Percentiles rank a stretch among this genome's conserved stretches.
phyloP scores from a whole-genome alignment of 2,329 filamentous ascomycete species.

The Aspergillus pseudoterreus region DNA sequence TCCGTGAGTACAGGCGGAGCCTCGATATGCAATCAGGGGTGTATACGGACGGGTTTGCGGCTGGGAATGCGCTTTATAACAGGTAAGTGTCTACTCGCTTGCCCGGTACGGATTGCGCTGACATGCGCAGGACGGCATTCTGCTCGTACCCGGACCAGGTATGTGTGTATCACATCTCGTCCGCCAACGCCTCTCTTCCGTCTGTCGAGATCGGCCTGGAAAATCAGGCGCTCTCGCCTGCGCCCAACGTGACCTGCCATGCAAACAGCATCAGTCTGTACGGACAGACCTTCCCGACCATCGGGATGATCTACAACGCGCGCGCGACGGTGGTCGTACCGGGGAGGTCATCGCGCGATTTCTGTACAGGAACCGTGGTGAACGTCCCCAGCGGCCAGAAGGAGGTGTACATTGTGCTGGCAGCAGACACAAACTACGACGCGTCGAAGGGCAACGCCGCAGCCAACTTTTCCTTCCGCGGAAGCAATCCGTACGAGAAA shows the following conservation, averaged over 20 bases:
- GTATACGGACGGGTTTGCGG: constrained; percentile 4
- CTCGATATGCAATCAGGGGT: constrained; percentile 13
- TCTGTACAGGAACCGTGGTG: background rate
- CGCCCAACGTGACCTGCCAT: constrained; percentile 30
- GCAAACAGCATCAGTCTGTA: constrained; percentile 28
- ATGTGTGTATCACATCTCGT: constrained; percentile 36
- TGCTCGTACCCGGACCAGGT: constrained; percentile 37
- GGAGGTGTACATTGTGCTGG: constrained; percentile 38
- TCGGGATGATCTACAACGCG: constrained; percentile 19
- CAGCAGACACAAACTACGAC: constrained; percentile 47
- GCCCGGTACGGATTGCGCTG: too few species aligned
- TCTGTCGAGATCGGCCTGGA: constrained; percentile 40
- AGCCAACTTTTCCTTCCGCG: constrained; percentile 47
- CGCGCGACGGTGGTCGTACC: constrained; percentile 29
- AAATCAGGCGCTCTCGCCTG: constrained; percentile 36
- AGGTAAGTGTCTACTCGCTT: background rate
- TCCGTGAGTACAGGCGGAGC: constrained; percentile 12
- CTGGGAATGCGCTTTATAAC: background rate
- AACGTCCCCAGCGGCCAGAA: constrained; percentile 1
- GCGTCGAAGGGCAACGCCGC: constrained; percentile 46
- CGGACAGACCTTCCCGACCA: constrained; percentile 38
- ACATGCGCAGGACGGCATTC: constrained; percentile 6
- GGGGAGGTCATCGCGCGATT: constrained; percentile 22
- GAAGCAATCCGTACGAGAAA: constrained; percentile 41
- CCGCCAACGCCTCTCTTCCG: constrained; percentile 34